phyloP scores from a whole-genome alignment of 768 basidiomycete genomes.

The Leccinum variicolor region DNA sequence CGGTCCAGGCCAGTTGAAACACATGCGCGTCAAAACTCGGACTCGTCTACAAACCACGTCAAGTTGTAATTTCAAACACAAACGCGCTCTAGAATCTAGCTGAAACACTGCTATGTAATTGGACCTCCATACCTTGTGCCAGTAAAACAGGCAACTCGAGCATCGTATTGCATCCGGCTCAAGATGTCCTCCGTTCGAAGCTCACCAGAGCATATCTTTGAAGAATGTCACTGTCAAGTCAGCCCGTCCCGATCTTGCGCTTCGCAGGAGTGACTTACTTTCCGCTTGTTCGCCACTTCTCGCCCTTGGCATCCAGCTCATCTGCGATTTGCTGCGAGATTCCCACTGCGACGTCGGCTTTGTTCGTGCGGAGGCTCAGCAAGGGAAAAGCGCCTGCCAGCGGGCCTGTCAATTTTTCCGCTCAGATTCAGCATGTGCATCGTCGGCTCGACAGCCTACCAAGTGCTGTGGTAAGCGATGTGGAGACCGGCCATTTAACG shows the following conservation, averaged over 20 bases:
- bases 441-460: constrained; percentile 40
- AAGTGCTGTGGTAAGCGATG: constrained; percentile 68
- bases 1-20: neutral
- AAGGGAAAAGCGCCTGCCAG: constrained; percentile 77
- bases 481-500: constrained; percentile 80
- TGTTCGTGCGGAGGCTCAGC: constrained; percentile 87
- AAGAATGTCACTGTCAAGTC: neutral
- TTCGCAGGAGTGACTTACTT: constrained; percentile 42
- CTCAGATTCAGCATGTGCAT: constrained; percentile 1
- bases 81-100: neutral
- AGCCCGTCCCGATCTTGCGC: neutral
- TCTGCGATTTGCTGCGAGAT: constrained; percentile 64
- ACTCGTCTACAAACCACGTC: neutral
- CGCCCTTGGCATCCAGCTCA: constrained; percentile 57
- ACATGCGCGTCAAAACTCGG: neutral
- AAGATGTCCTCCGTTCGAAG: constrained; percentile 21
- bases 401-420: constrained; percentile 48
- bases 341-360: constrained; percentile 92
- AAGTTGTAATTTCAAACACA: neutral
- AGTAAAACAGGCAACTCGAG: neutral
- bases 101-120: neutral
- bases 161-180: neutral
- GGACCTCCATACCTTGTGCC: neutral
- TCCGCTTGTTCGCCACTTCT: constrained; percentile 78
- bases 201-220: constrained; percentile 31